Evolutionary conservation across 208 protist species (phyloP).

Genomic region (Crithidia mellificae): DNA sequence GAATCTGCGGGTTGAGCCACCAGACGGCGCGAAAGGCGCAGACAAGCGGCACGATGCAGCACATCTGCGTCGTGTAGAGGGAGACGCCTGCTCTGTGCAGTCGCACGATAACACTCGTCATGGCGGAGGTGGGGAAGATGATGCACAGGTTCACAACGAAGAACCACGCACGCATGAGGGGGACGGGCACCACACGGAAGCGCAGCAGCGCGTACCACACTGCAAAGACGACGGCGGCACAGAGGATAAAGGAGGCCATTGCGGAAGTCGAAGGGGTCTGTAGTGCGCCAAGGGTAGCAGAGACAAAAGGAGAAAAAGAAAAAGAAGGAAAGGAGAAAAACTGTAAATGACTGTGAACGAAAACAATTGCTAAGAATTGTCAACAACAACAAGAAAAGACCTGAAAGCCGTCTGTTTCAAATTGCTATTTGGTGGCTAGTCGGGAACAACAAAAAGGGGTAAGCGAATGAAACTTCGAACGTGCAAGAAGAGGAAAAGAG

Average conservation of each 20-base stretch:
- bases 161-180: conserved; percentile 52
- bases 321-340: no score
- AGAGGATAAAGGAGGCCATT: background rate
- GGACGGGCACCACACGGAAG: conserved; percentile 28
- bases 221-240: conserved; percentile 5
- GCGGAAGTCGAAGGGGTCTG: no score
- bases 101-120: conserved; percentile 33
- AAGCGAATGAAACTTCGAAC: no score
- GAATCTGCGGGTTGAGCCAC: conserved; percentile 49
- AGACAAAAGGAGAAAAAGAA: no score
- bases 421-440: no score
- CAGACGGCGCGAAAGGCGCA: conserved; percentile 37
- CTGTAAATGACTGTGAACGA: no score
- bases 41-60: conserved; percentile 37
- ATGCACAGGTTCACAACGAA: conserved; percentile 28
- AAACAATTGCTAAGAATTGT: no score
- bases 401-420: no score
- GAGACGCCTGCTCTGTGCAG: conserved; percentile 37
- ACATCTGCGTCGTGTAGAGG: conserved; percentile 21
- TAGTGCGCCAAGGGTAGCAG: no score
- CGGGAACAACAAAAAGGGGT: no score
- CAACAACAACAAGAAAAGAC: no score
- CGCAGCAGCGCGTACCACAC: conserved; percentile 41
- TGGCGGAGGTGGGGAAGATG: conserved; percentile 33
- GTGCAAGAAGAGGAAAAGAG: no score